A percentile compares a stretch with the other conserved stretches of the same genome.
Evolutionary conservation across 2,329 filamentous ascomycete genomes (phyloP).

Genomic region (Phoma herbarum): DNA sequence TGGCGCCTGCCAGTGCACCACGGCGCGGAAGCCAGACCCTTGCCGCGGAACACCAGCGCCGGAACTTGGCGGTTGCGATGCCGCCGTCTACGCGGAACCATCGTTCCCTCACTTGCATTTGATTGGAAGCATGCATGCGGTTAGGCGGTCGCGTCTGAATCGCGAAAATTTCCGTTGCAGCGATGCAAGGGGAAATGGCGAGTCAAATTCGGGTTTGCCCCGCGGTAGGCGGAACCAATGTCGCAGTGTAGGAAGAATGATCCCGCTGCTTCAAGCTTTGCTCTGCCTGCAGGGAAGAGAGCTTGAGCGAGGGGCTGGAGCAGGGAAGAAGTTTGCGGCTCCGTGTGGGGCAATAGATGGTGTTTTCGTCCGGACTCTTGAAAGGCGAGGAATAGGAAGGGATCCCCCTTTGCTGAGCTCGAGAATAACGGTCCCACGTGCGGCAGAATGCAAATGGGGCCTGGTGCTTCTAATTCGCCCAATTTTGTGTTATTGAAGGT

Average conservation of each 20-base stretch:
- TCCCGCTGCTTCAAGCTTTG: not conserved
- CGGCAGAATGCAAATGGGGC: not conserved
- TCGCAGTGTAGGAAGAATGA: not conserved
- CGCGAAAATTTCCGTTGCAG: not conserved
- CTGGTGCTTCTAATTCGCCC: not conserved
- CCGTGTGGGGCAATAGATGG: conserved; percentile 9
- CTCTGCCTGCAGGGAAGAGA: not conserved
- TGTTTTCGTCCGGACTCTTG: not conserved
- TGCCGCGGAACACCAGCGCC: not conserved
- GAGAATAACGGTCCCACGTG: not conserved
- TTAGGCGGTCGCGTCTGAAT: not conserved
- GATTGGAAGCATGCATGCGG: not conserved
- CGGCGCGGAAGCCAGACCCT: not conserved
- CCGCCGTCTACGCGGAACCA: not conserved
- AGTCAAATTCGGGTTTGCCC: not conserved
- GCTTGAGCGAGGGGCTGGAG: not conserved
- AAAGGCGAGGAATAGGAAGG: conserved; percentile 1
- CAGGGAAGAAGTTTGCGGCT: conserved; percentile 22
- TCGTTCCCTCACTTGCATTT: not conserved
- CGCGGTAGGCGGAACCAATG: not conserved
- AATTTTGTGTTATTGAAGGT: not conserved
- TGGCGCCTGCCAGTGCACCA: not conserved
- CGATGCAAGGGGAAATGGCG: not conserved
- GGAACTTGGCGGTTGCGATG: conserved; percentile 3
- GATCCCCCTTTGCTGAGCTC: not conserved